phyloP scores from a whole-genome alignment of 2,329 filamentous ascomycete genomes.

The Pseudogymnoascus sp. region DNA sequence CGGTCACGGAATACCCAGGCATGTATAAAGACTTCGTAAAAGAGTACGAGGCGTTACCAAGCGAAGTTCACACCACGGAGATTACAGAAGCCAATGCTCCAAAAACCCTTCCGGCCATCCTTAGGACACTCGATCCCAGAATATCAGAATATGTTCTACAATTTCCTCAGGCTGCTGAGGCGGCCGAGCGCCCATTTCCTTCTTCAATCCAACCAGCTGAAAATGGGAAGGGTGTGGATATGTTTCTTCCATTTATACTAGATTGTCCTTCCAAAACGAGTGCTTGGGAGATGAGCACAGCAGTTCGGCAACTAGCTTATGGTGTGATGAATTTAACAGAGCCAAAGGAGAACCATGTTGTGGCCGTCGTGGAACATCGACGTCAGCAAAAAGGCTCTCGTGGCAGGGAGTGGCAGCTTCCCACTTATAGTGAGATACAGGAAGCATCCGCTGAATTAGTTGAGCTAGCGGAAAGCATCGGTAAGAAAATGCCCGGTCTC shows the following conservation, averaged over 20 bases:
- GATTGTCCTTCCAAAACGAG: slow-evolving; percentile 47
- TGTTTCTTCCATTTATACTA: slow-evolving; percentile 58
- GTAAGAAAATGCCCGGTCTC: slow-evolving; percentile 15
- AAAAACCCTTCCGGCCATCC: slow-evolving; percentile 9
- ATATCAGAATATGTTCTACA: slow-evolving; percentile 43
- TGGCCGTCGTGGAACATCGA: slow-evolving; percentile 25
- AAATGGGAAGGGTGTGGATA: slow-evolving; percentile 27
- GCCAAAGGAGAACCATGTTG: slow-evolving; percentile 18
- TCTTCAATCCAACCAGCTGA: slow-evolving; percentile 17
- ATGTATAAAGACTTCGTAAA: slow-evolving; percentile 22
- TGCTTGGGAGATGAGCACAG: slow-evolving; percentile 46
- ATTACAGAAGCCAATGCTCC: neutral
- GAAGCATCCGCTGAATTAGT: slow-evolving; percentile 21
- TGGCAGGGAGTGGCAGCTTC: slow-evolving; percentile 24
- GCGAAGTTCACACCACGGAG: neutral
- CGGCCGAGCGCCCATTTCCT: slow-evolving; percentile 24
- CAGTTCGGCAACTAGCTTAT: slow-evolving; percentile 46
- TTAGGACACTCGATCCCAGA: slow-evolving; percentile 36
- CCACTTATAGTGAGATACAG: slow-evolving; percentile 19
- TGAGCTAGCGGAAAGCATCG: slow-evolving; percentile 15
- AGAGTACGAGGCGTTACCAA: slow-evolving; percentile 20
- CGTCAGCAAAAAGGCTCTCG: slow-evolving; percentile 22
- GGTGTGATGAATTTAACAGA: slow-evolving; percentile 37
- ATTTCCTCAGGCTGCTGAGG: slow-evolving; percentile 24
- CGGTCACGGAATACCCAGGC: slow-evolving; percentile 15